Percentiles rank a stretch among this genome's conserved stretches.
phyloP scores from a whole-genome alignment of 495 filamentous ascomycete species.

The Pseudoneurospora amorphoporcata region DNA sequence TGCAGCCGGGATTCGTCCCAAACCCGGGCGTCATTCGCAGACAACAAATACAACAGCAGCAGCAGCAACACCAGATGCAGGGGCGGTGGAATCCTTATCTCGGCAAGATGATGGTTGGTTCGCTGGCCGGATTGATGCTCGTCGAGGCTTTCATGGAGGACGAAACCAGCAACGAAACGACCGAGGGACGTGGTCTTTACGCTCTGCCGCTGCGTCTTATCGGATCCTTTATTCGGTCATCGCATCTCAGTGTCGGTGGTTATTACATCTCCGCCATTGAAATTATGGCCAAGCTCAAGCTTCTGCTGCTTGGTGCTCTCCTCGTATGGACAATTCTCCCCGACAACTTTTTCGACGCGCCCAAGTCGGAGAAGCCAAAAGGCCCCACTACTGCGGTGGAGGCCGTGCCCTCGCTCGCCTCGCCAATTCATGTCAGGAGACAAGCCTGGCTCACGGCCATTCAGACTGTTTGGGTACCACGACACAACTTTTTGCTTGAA shows the following conservation, averaged over 20 bases:
- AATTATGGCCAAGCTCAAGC: conserved; percentile 41
- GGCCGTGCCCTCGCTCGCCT: conserved; percentile 60
- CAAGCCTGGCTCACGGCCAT: conserved; percentile 93
- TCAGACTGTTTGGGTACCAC: conserved; percentile 89
- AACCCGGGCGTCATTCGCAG: conserved; percentile 30
- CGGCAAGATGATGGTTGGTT: conserved; percentile 81
- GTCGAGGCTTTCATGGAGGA: conserved; percentile 60
- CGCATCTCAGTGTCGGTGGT: conserved; percentile 37
- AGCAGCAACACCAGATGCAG: conserved; percentile 17
- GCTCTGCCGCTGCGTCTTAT: conserved; percentile 52
- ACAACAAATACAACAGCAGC: conserved; percentile 33
- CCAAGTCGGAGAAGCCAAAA: conserved; percentile 24
- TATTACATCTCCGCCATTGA: conserved; percentile 31
- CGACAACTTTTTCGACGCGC: conserved; percentile 47
- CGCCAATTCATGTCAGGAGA: conserved; percentile 73
- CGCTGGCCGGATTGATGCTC: conserved; percentile 84
- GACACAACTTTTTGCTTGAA: conserved; percentile 75
- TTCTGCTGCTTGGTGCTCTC: conserved; percentile 52
- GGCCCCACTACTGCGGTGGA: conserved; percentile 26
- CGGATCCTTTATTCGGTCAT: conserved; percentile 26
- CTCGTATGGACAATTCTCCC: conserved; percentile 59
- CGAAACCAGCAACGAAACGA: conserved; percentile 44
- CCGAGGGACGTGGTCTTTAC: conserved; percentile 60
- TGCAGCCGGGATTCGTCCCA: conserved; percentile 21
- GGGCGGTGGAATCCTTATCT: conserved; percentile 40